phyloP scores from a whole-genome alignment of 169 alveolate species.

The Babesia bigemina region DNA sequence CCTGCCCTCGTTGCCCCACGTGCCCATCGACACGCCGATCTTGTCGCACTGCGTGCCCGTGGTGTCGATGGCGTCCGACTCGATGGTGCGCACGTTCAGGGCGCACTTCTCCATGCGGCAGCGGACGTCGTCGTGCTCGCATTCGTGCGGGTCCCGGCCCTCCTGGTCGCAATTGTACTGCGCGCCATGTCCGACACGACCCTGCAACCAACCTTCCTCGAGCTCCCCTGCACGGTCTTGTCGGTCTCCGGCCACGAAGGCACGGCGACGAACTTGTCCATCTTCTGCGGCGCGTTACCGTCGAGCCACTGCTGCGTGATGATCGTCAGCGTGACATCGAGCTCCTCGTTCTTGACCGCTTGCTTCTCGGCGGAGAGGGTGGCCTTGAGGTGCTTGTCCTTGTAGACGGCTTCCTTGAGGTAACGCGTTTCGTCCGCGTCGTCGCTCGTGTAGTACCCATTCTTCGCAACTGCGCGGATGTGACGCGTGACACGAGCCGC shows the following conservation, averaged over 20 bases:
- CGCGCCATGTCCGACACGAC: background rate
- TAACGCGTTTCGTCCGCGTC: background rate
- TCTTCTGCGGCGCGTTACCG: slow-evolving; percentile 43
- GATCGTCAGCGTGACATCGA: slow-evolving; percentile 26
- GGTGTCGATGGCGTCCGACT: slow-evolving; percentile 52
- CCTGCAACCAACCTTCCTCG: slow-evolving; percentile 17
- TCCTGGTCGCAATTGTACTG: slow-evolving; percentile 44
- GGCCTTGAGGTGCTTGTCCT: slow-evolving; percentile 29
- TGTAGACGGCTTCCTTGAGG: slow-evolving; percentile 18
- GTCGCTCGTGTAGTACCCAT: slow-evolving; percentile 1
- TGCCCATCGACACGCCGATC: slow-evolving; percentile 45
- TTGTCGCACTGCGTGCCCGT: slow-evolving; percentile 53
- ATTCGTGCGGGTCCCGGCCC: background rate
- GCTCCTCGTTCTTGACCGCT: slow-evolving; percentile 19
- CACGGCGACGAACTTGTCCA: slow-evolving; percentile 45
- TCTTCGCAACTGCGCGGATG: slow-evolving; percentile 7
- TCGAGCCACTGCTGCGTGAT: slow-evolving; percentile 32
- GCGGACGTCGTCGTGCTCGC: background rate
- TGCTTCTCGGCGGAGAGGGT: slow-evolving; percentile 1
- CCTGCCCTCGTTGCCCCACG: slow-evolving; percentile 47
- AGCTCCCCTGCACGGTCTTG: slow-evolving; percentile 44
- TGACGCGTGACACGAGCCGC: background rate
- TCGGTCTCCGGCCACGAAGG: slow-evolving; percentile 64
- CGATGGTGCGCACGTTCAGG: slow-evolving; percentile 38
- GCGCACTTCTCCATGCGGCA: slow-evolving; percentile 51